These are phyloP conservation scores for Fusarium compactum DNA, from an alignment of 2,329 filamentous ascomycete genomes.

Conservation along the genomic window DNA sequence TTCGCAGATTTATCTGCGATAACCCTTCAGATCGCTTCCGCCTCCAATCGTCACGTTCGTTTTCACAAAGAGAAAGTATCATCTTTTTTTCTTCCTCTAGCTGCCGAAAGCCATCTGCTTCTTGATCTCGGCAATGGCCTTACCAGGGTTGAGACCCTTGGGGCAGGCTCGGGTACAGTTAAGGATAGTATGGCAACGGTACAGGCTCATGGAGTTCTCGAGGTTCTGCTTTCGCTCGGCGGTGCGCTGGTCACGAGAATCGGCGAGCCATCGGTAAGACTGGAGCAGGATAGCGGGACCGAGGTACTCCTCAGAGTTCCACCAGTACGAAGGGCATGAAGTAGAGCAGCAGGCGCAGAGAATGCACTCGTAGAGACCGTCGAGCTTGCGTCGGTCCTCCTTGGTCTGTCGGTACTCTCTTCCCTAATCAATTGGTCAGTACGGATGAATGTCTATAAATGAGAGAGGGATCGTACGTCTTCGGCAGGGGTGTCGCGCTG, in stretches of 20 bases:
- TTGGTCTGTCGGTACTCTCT: conserved; percentile 92
- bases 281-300: conserved; percentile 96
- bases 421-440: conserved; percentile 67
- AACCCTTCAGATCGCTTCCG: conserved; percentile 38
- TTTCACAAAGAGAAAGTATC: conserved; percentile 17
- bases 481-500: conserved; percentile 87
- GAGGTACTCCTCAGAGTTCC: conserved; percentile 99
- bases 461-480: conserved; percentile 68
- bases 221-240: conserved; percentile 89
- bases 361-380: conserved; percentile 99
- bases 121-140: conserved; percentile 98
- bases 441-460: neutral
- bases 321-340: conserved; percentile 99
- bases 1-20: conserved; percentile 39
- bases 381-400: conserved; percentile 94
- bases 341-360: conserved; percentile 99
- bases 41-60: conserved; percentile 35
- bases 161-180: conserved; percentile 98
- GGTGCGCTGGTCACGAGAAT: conserved; percentile 92
- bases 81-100: conserved; percentile 34
- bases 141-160: conserved; percentile 96
- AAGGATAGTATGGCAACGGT: conserved; percentile 98
- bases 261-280: conserved; percentile 96
- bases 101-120: conserved; percentile 82
- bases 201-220: conserved; percentile 99